Conservation (phyloP, 164 flowering plant genomes). For the Hamamelis virginiana region DNA sequence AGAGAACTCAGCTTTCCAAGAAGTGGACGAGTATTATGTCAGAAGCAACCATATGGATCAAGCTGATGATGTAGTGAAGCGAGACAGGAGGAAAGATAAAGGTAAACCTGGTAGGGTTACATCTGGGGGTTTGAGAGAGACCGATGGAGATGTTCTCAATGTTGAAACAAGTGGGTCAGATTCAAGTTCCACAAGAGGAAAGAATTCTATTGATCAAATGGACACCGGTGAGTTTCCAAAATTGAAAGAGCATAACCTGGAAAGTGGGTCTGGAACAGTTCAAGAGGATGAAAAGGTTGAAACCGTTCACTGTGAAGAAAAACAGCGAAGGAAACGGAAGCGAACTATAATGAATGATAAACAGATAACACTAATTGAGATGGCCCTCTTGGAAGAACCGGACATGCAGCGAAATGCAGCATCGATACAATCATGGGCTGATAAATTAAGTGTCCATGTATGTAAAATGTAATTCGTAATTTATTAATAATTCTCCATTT, state of each 20-base stretch:
- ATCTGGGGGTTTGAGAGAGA: slow-evolving; percentile 36
- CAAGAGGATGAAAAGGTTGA: slow-evolving; percentile 53
- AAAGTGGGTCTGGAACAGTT: slow-evolving; percentile 33
- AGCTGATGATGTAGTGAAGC: slow-evolving; percentile 22
- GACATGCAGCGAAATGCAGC: slow-evolving; percentile 85
- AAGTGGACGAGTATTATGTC: slow-evolving; percentile 24
- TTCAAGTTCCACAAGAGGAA: slow-evolving; percentile 56
- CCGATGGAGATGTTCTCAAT: slow-evolving; percentile 45
- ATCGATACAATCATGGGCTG: slow-evolving; percentile 73
- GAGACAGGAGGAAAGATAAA: slow-evolving; percentile 28
- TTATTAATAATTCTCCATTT: neutral
- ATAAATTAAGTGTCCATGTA: slow-evolving; percentile 74
- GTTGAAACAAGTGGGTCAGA: slow-evolving; percentile 75
- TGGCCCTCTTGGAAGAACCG: slow-evolving; percentile 83
- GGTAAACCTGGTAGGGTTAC: slow-evolving; percentile 24
- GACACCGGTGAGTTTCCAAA: slow-evolving; percentile 36
- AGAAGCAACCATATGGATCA: slow-evolving; percentile 23
- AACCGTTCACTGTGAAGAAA: slow-evolving; percentile 49
- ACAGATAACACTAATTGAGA: slow-evolving; percentile 69
- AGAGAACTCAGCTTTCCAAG: slow-evolving; percentile 48
- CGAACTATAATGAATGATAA: slow-evolving; percentile 85
- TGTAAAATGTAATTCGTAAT: slow-evolving; percentile 21
- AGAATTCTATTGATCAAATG: slow-evolving; percentile 37
- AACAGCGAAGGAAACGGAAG: slow-evolving; percentile 74
- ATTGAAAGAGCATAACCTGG: slow-evolving; percentile 29